Percentiles rank a stretch among this genome's conserved stretches.
These are phyloP conservation scores for Angomonas deanei DNA, from an alignment of 208 protist genomes.

Conservation along the genomic window DNA sequence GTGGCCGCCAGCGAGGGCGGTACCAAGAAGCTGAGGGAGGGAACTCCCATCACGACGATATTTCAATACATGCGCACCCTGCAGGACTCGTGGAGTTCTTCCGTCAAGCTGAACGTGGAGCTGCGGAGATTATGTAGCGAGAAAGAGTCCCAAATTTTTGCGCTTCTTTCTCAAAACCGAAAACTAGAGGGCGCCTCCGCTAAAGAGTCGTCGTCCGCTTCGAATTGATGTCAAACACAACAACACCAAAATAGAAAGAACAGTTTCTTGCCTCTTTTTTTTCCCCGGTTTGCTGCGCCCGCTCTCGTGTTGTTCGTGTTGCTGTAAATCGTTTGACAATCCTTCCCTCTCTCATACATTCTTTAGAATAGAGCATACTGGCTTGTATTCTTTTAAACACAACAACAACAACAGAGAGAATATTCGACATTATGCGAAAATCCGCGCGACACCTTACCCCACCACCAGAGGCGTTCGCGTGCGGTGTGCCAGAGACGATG, in stretches of 20 bases:
- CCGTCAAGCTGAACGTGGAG: slow-evolving; percentile 23
- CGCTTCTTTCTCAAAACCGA: not conserved
- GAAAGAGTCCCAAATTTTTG: slow-evolving; percentile 10
- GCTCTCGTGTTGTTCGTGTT: too few relatives aligned
- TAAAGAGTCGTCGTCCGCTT: not conserved
- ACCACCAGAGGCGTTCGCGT: too few relatives aligned
- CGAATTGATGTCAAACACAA: too few relatives aligned
- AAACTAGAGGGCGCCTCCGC: not conserved
- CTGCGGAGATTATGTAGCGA: slow-evolving; percentile 18
- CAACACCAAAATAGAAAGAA: not conserved
- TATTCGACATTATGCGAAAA: too few relatives aligned
- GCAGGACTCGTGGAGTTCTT: slow-evolving; percentile 20
- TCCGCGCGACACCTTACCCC: too few relatives aligned
- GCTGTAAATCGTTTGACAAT: too few relatives aligned
- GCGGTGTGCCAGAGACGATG: too few relatives aligned
- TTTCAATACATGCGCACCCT: slow-evolving; percentile 15
- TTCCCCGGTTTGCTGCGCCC: too few relatives aligned
- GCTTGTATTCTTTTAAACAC: slow-evolving; percentile 12
- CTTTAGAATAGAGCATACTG: too few relatives aligned
- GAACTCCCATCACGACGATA: slow-evolving; percentile 12
- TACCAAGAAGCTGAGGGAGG: slow-evolving; percentile 17
- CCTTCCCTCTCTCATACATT: too few relatives aligned
- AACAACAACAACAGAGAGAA: too few relatives aligned
- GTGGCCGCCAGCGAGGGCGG: not conserved
- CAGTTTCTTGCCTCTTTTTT: not conserved